These are phyloP conservation scores for Domatiomyces catenatus DNA, from an alignment of 2,329 filamentous ascomycete species.

Conservation along the genomic window DNA sequence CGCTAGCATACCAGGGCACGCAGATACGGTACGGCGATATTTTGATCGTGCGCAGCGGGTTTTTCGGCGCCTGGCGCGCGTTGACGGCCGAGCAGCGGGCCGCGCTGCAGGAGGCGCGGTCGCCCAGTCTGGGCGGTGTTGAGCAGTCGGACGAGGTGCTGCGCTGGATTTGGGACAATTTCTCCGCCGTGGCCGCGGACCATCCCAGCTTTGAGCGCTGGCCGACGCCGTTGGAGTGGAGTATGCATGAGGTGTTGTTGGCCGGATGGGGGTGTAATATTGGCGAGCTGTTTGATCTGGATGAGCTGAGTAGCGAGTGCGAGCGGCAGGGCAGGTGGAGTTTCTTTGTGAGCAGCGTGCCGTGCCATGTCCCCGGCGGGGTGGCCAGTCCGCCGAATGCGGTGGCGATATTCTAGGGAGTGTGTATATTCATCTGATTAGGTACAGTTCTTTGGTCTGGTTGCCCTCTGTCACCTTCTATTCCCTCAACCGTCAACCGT, in stretches of 20 bases:
- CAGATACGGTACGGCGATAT: conserved; percentile 18
- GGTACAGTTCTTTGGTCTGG: too few species aligned
- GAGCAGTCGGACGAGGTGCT: conserved; percentile 22
- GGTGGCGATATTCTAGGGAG: conserved; percentile 15
- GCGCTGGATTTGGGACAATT: conserved; percentile 24
- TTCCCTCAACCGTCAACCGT: background rate
- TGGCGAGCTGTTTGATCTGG: conserved; percentile 25
- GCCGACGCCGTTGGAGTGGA: conserved; percentile 15
- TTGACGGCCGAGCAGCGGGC: conserved; percentile 12
- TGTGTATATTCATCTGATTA: background rate
- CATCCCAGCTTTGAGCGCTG: conserved; percentile 21
- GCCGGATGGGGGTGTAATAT: conserved; percentile 21
- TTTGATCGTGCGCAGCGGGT: conserved; percentile 19
- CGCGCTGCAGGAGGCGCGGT: conserved; percentile 7
- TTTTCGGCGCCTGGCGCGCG: conserved; percentile 15
- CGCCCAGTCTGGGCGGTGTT: conserved; percentile 18
- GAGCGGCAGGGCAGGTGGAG: conserved; percentile 23
- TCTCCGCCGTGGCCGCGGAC: conserved; percentile 23
- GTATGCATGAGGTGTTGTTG: conserved; percentile 19
- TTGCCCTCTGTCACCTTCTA: background rate
- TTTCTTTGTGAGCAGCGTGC: conserved; percentile 35
- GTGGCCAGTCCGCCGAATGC: conserved; percentile 18
- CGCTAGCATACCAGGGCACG: conserved; percentile 15
- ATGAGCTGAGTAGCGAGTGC: conserved; percentile 26
- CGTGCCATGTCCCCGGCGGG: conserved; percentile 15